Evolutionary conservation across 2,329 filamentous ascomycete genomes (phyloP), one percentile per base, ranked within the genome.

Genomic region (Colletotrichum plurivorum): DNA sequence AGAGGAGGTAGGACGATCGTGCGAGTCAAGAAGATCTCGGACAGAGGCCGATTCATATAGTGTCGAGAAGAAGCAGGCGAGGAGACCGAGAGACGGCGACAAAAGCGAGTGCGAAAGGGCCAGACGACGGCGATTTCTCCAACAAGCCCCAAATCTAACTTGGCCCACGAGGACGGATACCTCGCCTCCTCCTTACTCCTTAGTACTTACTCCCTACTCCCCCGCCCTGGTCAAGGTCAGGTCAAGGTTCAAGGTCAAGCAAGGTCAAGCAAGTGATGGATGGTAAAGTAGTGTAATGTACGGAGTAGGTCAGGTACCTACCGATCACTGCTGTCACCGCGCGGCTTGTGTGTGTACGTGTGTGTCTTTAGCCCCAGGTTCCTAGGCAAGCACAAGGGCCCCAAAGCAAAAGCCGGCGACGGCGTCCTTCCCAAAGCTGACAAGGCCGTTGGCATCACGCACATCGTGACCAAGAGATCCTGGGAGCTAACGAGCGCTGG

Each of bases 351-450:
- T 16, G 31, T 36, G 31, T 36, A 10, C 10, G 31, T 36, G 31
- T 36, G 31, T 22, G 20, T 22, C 31, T 36, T 9, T 36, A 36
- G 31, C 10, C 8, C 31, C 31, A 25, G 31, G 31, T 36, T 10
- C 1, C 31, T 5, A 36, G 31, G 31, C n/a, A 41, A 63, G n/a
- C 10, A 31, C 51, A 22, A n/a, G 9, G 51, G n/a, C 18, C 60
- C 41, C 39, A 22, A 67, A 56, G n/a, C 48, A 68, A 58, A 13
- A 64, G 65, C 65, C 65, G 54, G 65, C 53, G 48, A 59, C 51
- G 66, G 66, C 59, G 59, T 63, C 66, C 55, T 69, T 69, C 66
- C 62, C 66, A 70, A 67, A 68, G 67, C 67, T 70, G 67, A 70
- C 67, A 70, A 68, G 57, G 31, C 57, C 54, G 63, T 54, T 57